Conservation (phyloP, 192 early-diverging fungal genomes). For the Coemansia sp. region DNA sequence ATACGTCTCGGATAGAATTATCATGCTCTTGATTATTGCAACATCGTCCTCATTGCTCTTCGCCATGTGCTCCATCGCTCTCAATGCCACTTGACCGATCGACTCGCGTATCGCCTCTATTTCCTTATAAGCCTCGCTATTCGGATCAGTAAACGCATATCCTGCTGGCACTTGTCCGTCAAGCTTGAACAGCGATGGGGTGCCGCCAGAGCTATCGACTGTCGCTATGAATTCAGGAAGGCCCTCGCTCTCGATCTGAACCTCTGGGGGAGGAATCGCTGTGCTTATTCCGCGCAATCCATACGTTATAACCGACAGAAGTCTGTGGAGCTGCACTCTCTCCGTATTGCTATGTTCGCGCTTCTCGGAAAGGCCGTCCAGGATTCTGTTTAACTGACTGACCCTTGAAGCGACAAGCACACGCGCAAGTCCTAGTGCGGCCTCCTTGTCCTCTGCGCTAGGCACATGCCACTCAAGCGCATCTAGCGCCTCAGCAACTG, state of each 20-base stretch:
- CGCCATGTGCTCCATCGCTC: constrained; percentile 51
- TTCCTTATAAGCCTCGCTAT: constrained; percentile 53
- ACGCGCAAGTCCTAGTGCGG: constrained; percentile 67
- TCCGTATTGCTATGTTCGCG: constrained; percentile 24
- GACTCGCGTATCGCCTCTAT: constrained; percentile 56
- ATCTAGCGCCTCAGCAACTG: constrained; percentile 51
- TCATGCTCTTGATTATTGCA: constrained; percentile 67
- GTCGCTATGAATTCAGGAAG: constrained; percentile 23
- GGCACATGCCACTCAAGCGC: constrained; percentile 79
- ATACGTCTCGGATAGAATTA: constrained; percentile 54
- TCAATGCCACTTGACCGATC: constrained; percentile 58
- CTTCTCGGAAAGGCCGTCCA: constrained; percentile 10
- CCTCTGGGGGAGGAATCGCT: constrained; percentile 31
- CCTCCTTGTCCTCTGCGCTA: constrained; percentile 62
- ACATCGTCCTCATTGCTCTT: constrained; percentile 69
- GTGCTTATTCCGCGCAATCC: constrained; percentile 32
- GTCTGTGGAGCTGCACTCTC: constrained; percentile 37
- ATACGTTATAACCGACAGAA: constrained; percentile 19
- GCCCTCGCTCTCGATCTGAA: constrained; percentile 7
- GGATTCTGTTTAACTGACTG: constrained; percentile 20
- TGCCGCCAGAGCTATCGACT: constrained; percentile 24
- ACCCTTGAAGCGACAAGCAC: constrained; percentile 52
- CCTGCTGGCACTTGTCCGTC: constrained; percentile 57
- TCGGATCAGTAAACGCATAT: constrained; percentile 68
- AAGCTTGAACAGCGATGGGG: constrained; percentile 33